Percentiles rank a stretch among this genome's conserved stretches.
phyloP scores from a whole-genome alignment of 2,329 filamentous ascomycete genomes.

The Canariomyces notabilis region DNA sequence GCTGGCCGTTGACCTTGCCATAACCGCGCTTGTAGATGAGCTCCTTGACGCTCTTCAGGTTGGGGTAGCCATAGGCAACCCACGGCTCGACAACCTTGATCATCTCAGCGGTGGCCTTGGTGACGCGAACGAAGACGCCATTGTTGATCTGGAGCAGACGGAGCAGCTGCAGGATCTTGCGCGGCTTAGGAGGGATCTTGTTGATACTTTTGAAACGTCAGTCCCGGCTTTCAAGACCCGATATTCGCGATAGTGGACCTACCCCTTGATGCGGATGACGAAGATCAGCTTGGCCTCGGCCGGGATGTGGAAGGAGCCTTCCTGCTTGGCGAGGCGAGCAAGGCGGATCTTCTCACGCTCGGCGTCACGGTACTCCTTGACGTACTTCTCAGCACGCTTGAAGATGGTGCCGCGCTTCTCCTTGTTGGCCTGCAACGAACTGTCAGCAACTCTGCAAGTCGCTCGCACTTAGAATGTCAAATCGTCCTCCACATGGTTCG shows the following conservation, averaged over 20 bases:
- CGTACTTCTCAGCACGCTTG: constrained; percentile 99
- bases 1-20: constrained; percentile 98
- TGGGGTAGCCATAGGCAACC: constrained; percentile 98
- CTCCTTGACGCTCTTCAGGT: constrained; percentile 98
- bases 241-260: constrained; percentile 30
- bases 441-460: constrained; percentile 32
- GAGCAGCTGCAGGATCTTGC: constrained; percentile 99
- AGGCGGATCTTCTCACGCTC: constrained; percentile 99
- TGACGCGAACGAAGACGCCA: constrained; percentile 94
- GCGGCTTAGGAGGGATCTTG: constrained; percentile 99
- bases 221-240: constrained; percentile 7
- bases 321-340: constrained; percentile 79
- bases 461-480: constrained; percentile 1
- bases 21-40: constrained; percentile 99
- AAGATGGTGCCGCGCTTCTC: constrained; percentile 98
- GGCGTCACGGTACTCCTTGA: constrained; percentile 97
- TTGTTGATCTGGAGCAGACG: constrained; percentile 99
- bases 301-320: constrained; percentile 89
- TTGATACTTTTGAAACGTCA: constrained; percentile 72
- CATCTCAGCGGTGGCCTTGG: constrained; percentile 97
- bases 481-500: constrained; percentile 17
- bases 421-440: constrained; percentile 74
- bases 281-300: constrained; percentile 97
- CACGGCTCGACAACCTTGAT: constrained; percentile 98
- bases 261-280: constrained; percentile 98